Base-by-base conservation (phyloP, 2,329 filamentous ascomycete genomes). In the Arachnomyces sp. region DNA sequence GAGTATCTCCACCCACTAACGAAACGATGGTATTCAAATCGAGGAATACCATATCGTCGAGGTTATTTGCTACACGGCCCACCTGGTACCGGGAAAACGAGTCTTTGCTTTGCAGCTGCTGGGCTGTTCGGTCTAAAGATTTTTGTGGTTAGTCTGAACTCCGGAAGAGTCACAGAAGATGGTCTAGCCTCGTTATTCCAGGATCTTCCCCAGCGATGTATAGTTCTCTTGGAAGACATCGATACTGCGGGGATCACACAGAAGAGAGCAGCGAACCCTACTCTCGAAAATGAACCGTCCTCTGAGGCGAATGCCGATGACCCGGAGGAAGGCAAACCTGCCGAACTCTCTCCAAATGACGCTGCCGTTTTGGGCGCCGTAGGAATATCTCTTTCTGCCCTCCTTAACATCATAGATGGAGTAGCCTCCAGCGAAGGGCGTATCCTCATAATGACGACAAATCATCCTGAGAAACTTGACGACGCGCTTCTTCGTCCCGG, bases 51-150 rank as follows among this genome's bases (percentile, higher is more conserved):
- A 0, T 93, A 93, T 57, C 77, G 87, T 11, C 74, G 87, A 3
- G 88, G 87, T 0, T 94, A 92, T 53, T 74, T 94, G 0, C 77
- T 94, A 12, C 72, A 89, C 48, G 87, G 87, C 0, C 85, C 86
- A 0, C 85, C 85, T 0, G 85, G 86, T 1, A 89, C 84, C 0
- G 85, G 86, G 11, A 92, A 90, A 61, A 84, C 78, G 33, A 84
- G 79, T 34, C 69, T 87, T 1, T 81, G 77, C 47, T 72, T 86
- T 31, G 82, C 83, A 0, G 69, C 85, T 36, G 81, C 83, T 0
- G 83, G 83, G 4, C 74, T 77, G 53, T 82, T 86, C 56, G 75
- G 77, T 43, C 72, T 87, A 63, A 72, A 76, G 36, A 82, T 87
- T 46, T 86, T 86, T 60, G 82, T 86, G 40, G 72, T 86, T 47